phyloP scores from a whole-genome alignment of 2,329 filamentous ascomycete genomes.

The Didymella sp. region DNA sequence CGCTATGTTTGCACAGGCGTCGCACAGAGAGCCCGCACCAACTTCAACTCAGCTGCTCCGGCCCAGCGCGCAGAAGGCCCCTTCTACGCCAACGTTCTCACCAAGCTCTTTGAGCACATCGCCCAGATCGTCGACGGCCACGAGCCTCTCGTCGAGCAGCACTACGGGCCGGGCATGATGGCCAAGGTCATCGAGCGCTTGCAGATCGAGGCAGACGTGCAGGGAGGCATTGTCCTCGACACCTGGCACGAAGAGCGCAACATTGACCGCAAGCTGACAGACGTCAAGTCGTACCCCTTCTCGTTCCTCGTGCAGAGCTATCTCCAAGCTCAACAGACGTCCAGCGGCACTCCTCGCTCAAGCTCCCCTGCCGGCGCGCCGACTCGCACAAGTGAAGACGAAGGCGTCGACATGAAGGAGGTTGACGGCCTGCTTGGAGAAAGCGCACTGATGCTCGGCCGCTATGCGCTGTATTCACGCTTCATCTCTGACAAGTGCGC shows the following conservation, averaged over 20 bases:
- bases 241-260: constrained; percentile 91
- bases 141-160: constrained; percentile 86
- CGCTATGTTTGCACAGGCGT: constrained; percentile 96
- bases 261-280: constrained; percentile 85
- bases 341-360: constrained; percentile 69
- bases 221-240: constrained; percentile 93
- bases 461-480: constrained; percentile 90
- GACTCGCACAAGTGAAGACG: constrained; percentile 79
- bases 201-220: constrained; percentile 93
- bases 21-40: constrained; percentile 79
- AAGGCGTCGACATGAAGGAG: constrained; percentile 95
- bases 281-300: constrained; percentile 97
- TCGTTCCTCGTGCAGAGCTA: constrained; percentile 97
- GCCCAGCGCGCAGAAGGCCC: constrained; percentile 74
- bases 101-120: constrained; percentile 95
- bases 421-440: constrained; percentile 87
- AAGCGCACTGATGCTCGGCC: constrained; percentile 87
- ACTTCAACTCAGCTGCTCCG: constrained; percentile 73
- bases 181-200: constrained; percentile 89
- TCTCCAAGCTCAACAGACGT: constrained; percentile 71
- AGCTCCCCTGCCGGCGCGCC: constrained; percentile 71
- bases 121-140: constrained; percentile 95
- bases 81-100: constrained; percentile 91
- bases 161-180: constrained; percentile 95
- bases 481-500: constrained; percentile 88